These are phyloP conservation scores for Gillenia trifoliata DNA, from an alignment of 306 rosid genomes.

Conservation along the genomic window DNA sequence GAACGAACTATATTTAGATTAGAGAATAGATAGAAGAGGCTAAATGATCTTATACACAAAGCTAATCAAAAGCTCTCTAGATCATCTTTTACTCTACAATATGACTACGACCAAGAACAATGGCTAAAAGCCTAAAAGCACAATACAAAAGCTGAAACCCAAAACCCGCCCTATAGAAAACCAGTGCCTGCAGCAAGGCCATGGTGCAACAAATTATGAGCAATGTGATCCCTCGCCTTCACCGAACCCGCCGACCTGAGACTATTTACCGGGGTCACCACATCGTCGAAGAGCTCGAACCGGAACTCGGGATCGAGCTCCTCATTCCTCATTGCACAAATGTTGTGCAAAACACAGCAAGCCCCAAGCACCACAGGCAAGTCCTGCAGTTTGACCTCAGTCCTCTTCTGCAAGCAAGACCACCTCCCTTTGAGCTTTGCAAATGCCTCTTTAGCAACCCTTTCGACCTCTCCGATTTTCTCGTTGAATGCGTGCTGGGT, in stretches of 20 bases:
- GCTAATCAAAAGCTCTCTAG: background rate
- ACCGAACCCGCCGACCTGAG: constrained; percentile 29
- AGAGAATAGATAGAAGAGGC: background rate
- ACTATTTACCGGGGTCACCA: constrained; percentile 46
- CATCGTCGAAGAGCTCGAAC: constrained; percentile 62
- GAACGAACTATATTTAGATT: constrained; percentile 5
- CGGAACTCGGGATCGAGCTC: constrained; percentile 32
- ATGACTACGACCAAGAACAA: constrained; percentile 10
- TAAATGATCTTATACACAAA: background rate
- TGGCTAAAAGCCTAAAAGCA: background rate
- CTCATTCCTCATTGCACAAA: constrained; percentile 68
- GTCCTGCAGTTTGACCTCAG: constrained; percentile 77
- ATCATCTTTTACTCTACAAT: constrained; percentile 11
- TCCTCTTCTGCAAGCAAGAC: constrained; percentile 83
- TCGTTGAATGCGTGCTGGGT: constrained; percentile 66
- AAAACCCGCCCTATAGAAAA: constrained; percentile 14
- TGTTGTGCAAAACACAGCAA: constrained; percentile 83
- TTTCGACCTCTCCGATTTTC: constrained; percentile 43
- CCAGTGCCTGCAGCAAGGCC: constrained; percentile 57
- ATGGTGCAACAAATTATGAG: constrained; percentile 70
- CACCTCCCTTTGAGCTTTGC: constrained; percentile 66
- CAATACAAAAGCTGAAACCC: background rate
- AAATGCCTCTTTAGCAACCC: constrained; percentile 57
- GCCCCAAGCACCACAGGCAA: constrained; percentile 78
- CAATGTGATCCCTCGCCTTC: constrained; percentile 66